phyloP scores from a whole-genome alignment of 306 rosid species.

The Cicer judaicum region DNA sequence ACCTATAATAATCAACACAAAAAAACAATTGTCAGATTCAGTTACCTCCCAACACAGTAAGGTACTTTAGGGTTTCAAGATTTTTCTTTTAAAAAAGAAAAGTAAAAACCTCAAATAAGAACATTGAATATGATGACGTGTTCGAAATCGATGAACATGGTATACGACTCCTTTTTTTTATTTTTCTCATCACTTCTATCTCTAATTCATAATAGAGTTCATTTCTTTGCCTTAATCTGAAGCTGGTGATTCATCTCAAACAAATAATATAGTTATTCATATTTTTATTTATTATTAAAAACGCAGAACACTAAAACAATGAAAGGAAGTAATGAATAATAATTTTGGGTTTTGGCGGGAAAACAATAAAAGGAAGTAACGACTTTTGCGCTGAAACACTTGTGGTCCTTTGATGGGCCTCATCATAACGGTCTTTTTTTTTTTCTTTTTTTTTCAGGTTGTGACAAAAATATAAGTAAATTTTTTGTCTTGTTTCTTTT shows the following conservation, averaged over 20 bases:
- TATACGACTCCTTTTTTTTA: constrained; percentile 59
- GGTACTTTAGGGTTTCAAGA: background rate
- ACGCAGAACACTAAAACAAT: background rate
- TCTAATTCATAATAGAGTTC: constrained; percentile 73
- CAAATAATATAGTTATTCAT: background rate
- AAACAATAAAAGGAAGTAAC: background rate
- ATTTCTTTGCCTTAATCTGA: constrained; percentile 49
- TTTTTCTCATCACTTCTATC: constrained; percentile 71
- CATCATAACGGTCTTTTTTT: background rate
- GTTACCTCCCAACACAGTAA: background rate
- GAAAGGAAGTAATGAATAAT: background rate
- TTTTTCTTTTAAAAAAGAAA: background rate
- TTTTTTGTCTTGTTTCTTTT: too few relatives aligned
- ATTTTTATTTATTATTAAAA: background rate
- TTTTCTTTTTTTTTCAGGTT: background rate
- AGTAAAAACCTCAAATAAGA: constrained; percentile 59
- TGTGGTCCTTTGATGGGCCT: constrained; percentile 23
- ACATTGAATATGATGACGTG: constrained; percentile 74
- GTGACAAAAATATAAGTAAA: too few relatives aligned
- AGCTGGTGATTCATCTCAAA: constrained; percentile 49
- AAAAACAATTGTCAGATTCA: background rate
- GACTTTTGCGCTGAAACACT: constrained; percentile 50
- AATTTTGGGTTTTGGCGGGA: constrained; percentile 41
- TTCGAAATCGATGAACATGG: constrained; percentile 86
- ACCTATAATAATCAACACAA: constrained; percentile 50